A percentile compares a stretch with the other conserved stretches of the same genome.
Conservation (phyloP, 2,329 filamentous ascomycete genomes). For the Clonostachys sp. region DNA sequence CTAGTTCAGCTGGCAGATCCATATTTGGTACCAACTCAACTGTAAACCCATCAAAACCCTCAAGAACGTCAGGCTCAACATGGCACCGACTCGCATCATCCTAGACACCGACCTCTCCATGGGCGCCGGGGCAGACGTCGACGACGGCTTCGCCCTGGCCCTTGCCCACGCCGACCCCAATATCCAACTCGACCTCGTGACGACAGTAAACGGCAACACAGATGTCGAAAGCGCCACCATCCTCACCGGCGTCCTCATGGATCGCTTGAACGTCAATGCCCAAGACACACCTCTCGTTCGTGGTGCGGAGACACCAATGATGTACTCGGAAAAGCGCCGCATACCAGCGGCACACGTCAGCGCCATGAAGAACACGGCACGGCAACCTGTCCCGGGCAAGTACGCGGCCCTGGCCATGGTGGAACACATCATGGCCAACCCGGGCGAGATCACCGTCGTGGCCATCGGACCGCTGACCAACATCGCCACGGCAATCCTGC, state of each 20-base stretch:
- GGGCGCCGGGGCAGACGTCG: conserved; percentile 58
- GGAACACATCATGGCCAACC: conserved; percentile 5
- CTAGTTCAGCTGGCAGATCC: too few species aligned
- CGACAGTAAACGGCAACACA: conserved; percentile 83
- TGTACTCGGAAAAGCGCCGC: conserved; percentile 1
- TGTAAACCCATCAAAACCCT: too few species aligned
- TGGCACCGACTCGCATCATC: conserved; percentile 54
- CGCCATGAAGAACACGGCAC: conserved; percentile 2
- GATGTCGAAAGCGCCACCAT: conserved; percentile 72
- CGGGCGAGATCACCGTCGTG: conserved; percentile 5
- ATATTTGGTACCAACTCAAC: too few species aligned
- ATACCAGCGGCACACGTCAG: conserved; percentile 2
- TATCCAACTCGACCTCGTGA: conserved; percentile 71
- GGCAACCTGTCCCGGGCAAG: not conserved
- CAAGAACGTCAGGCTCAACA: conserved; percentile 42
- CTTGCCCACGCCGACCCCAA: conserved; percentile 34
- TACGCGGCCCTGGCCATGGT: conserved; percentile 5
- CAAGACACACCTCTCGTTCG: conserved; percentile 3
- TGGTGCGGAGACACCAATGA: conserved; percentile 4
- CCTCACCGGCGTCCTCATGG: conserved; percentile 5
- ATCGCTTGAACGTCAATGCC: conserved; percentile 1
- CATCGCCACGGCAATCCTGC: conserved; percentile 4
- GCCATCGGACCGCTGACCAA: conserved; percentile 7
- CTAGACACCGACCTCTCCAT: conserved; percentile 7
- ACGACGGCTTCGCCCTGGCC: conserved; percentile 51